Percentiles rank a stretch among this genome's conserved stretches.
Conservation (phyloP, 352 stramenopile species). For the Sclerospora graminicola region DNA sequence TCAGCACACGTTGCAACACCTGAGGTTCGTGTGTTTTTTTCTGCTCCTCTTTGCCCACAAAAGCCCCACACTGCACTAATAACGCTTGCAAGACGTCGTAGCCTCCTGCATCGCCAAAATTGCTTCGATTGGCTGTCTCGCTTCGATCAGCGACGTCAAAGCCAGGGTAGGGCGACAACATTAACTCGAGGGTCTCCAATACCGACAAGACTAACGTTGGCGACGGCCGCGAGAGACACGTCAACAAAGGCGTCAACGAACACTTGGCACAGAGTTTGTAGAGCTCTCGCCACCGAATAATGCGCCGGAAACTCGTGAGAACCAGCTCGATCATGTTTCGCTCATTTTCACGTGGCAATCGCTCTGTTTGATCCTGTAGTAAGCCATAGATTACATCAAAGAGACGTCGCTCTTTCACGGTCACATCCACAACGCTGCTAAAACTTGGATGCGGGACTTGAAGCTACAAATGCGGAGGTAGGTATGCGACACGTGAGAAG, state of each 20-base stretch:
- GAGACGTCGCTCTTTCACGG: constrained; percentile 71
- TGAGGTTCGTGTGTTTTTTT: constrained; percentile 8
- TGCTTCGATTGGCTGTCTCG: constrained; percentile 61
- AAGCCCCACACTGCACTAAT: constrained; percentile 47
- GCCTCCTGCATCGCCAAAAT: constrained; percentile 62
- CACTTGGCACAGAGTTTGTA: constrained; percentile 74
- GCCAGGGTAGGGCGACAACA: constrained; percentile 45
- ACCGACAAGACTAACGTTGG: constrained; percentile 39
- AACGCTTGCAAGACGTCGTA: constrained; percentile 61
- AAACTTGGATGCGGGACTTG: constrained; percentile 20
- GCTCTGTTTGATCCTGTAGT: constrained; percentile 54
- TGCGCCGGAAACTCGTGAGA: constrained; percentile 55
- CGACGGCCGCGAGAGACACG: constrained; percentile 45
- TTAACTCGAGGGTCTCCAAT: constrained; percentile 51
- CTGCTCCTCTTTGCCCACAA: constrained; percentile 2
- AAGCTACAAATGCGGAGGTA: constrained; percentile 9
- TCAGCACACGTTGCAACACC: constrained; percentile 32
- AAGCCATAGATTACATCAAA: constrained; percentile 66
- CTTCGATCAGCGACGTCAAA: constrained; percentile 48
- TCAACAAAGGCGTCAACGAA: constrained; percentile 74
- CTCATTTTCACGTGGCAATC: constrained; percentile 34
- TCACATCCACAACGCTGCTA: constrained; percentile 21
- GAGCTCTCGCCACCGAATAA: constrained; percentile 74
- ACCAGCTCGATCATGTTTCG: constrained; percentile 60
- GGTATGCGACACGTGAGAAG: constrained; percentile 6